Base-by-base conservation (phyloP, 441 rosid species). In the Gossypium schwendimanii region DNA sequence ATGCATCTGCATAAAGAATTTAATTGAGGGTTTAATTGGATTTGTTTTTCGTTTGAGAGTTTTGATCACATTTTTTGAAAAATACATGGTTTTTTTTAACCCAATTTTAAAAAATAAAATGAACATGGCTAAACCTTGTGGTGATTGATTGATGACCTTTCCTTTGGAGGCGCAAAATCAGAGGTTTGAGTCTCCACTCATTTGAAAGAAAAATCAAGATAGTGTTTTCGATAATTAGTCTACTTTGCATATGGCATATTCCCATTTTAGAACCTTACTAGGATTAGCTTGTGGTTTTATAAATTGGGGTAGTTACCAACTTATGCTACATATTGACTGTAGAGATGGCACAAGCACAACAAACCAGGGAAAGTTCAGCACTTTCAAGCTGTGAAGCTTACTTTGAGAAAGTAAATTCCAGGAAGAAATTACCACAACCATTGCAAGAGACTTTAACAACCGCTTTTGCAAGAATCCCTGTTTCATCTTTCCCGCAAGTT, bases 401-500 rank as follows among this genome's bases (percentile, higher is more conserved):
- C 74, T 89, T 89, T 72, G 88, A 87, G 75, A 78, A 52, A 8
- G 58, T 87, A 49, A 90, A 89, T 73, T 82, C 83, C 28, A 82
- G 85, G 79, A 89, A 87, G 83, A 87, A 86, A 73, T 58, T 89
- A 59, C 84, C 91, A 1, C 81, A 10, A 21, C 45, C 85, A 2
- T 69, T 89, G 68, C 89, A 83, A 77, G 87, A 89, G 76, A 75
- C 81, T 15, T 73, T 89, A 63, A 87, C 86, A 1, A 73, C 78
- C 28, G 93, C 93, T 24, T 87, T 87, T 73, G 81, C 77, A 0
- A 76, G 75, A 54, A 83, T 89, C 72, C 91, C 87, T 2, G 91
- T 81, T 36, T 82, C 88, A 18, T 81, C 89, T 24, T 89, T 89
- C 77, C 93, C 93, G 3, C 76, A 70, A 68, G 88, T 85, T 49